Conservation (phyloP, 2,329 filamentous ascomycete species). For the Elsinoe batatas region DNA sequence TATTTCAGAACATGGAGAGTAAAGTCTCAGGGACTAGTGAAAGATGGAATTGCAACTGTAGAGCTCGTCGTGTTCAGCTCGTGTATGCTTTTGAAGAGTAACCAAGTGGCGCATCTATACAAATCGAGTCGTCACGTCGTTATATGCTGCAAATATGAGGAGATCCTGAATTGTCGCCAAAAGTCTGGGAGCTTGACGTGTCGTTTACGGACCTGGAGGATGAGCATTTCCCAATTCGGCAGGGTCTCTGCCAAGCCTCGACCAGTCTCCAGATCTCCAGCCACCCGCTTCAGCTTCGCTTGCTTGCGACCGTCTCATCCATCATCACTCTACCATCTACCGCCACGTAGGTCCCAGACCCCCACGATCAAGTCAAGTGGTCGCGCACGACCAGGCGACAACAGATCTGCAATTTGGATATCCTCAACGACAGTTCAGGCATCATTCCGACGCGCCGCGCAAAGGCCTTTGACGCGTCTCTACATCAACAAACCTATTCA, state of each 20-base stretch:
- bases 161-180: neutral
- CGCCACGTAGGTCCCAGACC: neutral
- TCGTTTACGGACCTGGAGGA: constrained; percentile 10
- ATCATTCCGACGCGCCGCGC: constrained; percentile 8
- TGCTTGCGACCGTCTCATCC: neutral
- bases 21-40: neutral
- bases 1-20: constrained; percentile 5
- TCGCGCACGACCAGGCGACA: neutral
- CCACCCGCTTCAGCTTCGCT: constrained; percentile 1
- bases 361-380: neutral
- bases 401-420: neutral
- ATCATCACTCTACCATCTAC: neutral
- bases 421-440: neutral
- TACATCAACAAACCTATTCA: constrained; percentile 5
- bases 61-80: neutral
- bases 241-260: neutral
- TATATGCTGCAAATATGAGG: neutral
- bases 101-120: neutral
- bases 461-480: constrained; percentile 1
- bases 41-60: neutral
- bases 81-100: too few species aligned
- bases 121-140: neutral
- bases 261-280: neutral
- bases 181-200: neutral
- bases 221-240: constrained; percentile 5